Evolutionary conservation across 169 alveolate genomes (phyloP), one percentile per base, ranked within the genome.

Genomic region (Prorocentrum cordatum): DNA sequence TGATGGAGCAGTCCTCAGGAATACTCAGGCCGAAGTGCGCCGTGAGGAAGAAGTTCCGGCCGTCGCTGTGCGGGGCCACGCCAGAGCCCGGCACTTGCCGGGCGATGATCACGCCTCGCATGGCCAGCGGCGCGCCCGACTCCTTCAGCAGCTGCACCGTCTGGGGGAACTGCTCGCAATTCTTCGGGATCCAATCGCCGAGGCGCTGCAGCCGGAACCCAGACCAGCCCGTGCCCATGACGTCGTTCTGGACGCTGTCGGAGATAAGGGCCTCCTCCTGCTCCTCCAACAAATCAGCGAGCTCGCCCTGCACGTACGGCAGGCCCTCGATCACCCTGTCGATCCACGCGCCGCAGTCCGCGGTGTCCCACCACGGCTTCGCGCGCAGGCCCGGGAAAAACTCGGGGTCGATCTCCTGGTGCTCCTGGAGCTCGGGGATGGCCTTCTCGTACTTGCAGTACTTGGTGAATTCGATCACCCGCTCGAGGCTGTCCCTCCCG

Each of bases 151-250:
- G 32, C 79, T 24, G 36, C 35, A 54, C 91, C 12, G 91, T 82
- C 91, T 82, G 45, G 7, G 91, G 91, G 80, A 82, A 82, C 68
- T 62, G 80, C 68, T 82, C 91, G n/a, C 77, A 61, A 6, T 82
- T 82, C 20, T 80, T 14, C 50, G 91, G 64, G 33, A 82, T 26
- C 91, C 91, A 82, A 14, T 68, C 66, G 20, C 91, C 91, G 16
- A 82, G 50, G 70, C 88, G 70, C 9, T 70, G 79, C 32, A 82
- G 80, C 9, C 91, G 77, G 33, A 82, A 82, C 62, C 91, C 91
- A 0, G 91, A 82, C 91, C 91, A 82, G 39, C 91, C 91, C n/a
- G 80, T 80, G 32, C 91, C 91, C 91, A 82, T 82, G 38, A 82
- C 80, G 35, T 82, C 91, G 68, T 82, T 82, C 68, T 82, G 50